Base-by-base conservation (phyloP, 352 stramenopile species). In the Globisporangium mamillatum region DNA sequence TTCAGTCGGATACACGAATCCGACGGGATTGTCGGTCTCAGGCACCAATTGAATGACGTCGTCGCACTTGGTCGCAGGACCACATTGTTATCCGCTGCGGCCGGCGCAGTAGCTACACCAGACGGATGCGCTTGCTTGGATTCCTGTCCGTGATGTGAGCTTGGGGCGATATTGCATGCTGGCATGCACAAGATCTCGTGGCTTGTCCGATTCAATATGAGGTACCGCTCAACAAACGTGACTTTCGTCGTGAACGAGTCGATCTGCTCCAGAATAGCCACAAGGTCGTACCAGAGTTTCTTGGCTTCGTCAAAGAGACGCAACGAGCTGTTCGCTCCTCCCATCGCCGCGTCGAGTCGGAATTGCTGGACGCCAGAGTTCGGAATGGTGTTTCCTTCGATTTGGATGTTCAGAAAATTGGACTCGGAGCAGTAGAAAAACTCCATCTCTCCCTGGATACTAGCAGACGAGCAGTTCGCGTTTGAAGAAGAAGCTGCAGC, bases 211-310 rank as follows among this genome's bases (percentile, higher is more conserved):
- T 96, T 95, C 20, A 93, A 55, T 25, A 96, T 72, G 9, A 95
- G 71, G 64, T 94, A 95, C 7, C 89, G 79, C 55, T 94, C 86
- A 0, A 94, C 80, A 53, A 96, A 94, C 10, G 82, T 93, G 5
- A 90, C 80, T 54, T 91, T 87, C 34, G 80, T 96, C 18, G 83
- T 82, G 63, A 78, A 87, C 5, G 77, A 76, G 41, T 91, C 84
- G 0, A 91, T 57, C 68, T 92, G 83, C 29, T 90, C 79, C 52
- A 92, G 71, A 7, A 94, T 78, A 12, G 82, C 85, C 32, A 92
- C 84, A 18, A 96, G 63, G 58, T 96, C 88, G 46, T 90, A 82
- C 79, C 88, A 95, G 2, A 85, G 76, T 60, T 91, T 82, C 24
- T 80, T 82, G 5, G 68, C 69, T 41, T 96, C 85, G 58, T 93